Evolutionary conservation across 1,139 yeast species (phyloP).

Genomic region (Yamadazyma conglobata): DNA sequence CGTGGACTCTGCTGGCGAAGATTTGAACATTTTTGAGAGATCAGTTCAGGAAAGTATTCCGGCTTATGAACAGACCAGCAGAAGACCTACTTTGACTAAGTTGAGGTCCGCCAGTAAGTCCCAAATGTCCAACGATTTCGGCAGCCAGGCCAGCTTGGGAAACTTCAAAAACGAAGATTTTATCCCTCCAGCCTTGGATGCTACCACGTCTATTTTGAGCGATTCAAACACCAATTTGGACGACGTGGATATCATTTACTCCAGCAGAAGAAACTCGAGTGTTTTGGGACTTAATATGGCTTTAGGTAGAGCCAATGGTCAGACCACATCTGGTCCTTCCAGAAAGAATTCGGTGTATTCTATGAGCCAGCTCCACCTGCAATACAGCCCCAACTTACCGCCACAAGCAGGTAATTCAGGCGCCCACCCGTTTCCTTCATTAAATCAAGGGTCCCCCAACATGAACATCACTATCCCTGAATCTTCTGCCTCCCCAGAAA

Average conservation of each 20-base stretch:
- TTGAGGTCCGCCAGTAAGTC: constrained; percentile 23
- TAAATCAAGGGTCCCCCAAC: not conserved
- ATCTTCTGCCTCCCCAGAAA: constrained; percentile 3
- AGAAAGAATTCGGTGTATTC: constrained; percentile 41
- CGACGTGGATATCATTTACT: constrained; percentile 65
- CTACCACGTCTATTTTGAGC: constrained; percentile 62
- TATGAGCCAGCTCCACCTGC: constrained; percentile 21
- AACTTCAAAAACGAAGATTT: constrained; percentile 52
- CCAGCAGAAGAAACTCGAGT: constrained; percentile 55
- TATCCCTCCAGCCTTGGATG: constrained; percentile 83
- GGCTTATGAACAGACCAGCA: constrained; percentile 9
- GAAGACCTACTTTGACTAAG: constrained; percentile 17
- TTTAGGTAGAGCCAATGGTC: constrained; percentile 50
- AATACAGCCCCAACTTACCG: constrained; percentile 6
- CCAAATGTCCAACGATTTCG: constrained; percentile 17
- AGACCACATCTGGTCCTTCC: constrained; percentile 33
- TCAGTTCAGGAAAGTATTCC: constrained; percentile 49
- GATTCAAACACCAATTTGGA: constrained; percentile 58
- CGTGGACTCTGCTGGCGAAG: constrained; percentile 6
- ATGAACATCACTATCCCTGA: constrained; percentile 5
- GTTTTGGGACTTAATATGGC: constrained; percentile 62
- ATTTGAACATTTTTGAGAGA: constrained; percentile 52
- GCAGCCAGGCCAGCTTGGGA: constrained; percentile 26
- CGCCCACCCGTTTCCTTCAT: constrained; percentile 2
- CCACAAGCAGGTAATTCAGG: not conserved